A percentile compares a stretch with the other conserved stretches of the same genome.
Evolutionary conservation across 2,329 filamentous ascomycete species (phyloP).

Genomic region (Hirsutella minnesotensis): DNA sequence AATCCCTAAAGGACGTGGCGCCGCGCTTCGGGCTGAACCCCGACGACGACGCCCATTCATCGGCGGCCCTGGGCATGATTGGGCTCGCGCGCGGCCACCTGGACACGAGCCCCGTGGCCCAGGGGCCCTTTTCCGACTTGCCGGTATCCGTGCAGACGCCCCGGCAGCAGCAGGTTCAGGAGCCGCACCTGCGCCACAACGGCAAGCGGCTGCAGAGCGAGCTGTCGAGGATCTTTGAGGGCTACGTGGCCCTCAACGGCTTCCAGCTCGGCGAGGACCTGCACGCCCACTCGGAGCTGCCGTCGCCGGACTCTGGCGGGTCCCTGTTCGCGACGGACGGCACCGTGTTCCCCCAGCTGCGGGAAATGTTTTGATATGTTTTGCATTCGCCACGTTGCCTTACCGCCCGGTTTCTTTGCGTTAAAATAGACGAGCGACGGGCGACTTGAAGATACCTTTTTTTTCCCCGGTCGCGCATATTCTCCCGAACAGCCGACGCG

Average conservation of each 20-base stretch:
- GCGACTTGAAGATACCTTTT: conserved; percentile 17
- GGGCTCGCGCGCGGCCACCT: conserved; percentile 33
- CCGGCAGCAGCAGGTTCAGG: conserved; percentile 9
- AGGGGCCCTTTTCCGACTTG: conserved; percentile 16
- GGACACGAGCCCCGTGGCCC: conserved; percentile 10
- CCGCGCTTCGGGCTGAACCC: conserved; percentile 51
- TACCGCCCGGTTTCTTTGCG: too few species aligned
- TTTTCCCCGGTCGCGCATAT: conserved; percentile 9
- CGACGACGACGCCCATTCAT: conserved; percentile 37
- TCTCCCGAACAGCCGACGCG: too few species aligned
- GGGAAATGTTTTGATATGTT: conserved; percentile 21
- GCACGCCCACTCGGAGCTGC: conserved; percentile 12
- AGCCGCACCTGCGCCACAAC: conserved; percentile 23
- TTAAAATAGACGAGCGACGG: conserved; percentile 4
- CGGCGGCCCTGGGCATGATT: conserved; percentile 42
- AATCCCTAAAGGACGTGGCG: conserved; percentile 58
- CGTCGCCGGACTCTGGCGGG: conserved; percentile 10
- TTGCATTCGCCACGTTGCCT: too few species aligned
- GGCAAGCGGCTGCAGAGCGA: conserved; percentile 39
- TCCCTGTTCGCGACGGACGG: conserved; percentile 15
- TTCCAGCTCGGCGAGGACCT: conserved; percentile 17
- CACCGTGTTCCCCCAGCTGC: conserved; percentile 24
- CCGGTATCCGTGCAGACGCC: conserved; percentile 11
- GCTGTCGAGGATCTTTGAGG: conserved; percentile 36
- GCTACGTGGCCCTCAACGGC: conserved; percentile 23